Base-by-base conservation (phyloP, 805 yeast species). In the Brettanomyces nanus region DNA sequence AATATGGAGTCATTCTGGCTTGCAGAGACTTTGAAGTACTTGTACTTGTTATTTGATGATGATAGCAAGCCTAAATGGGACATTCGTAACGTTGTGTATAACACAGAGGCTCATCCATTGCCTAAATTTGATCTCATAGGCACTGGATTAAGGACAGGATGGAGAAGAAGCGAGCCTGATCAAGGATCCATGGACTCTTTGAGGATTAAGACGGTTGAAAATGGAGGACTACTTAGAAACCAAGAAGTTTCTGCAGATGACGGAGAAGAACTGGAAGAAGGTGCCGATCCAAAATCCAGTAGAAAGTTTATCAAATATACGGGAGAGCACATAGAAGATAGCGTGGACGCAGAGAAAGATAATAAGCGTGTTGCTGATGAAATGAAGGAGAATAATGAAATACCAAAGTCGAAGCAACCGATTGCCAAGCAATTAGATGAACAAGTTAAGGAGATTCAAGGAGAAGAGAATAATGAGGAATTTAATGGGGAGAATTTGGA, bases 1-100 rank as follows among this genome's bases (percentile, higher is more conserved):
- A 85, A 84, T 53, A 74, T 84, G 75, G 96, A 87, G 60, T 80
- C 94, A 17, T 86, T 85, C 66, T 89, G 97, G 97, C 68, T 85
- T 36, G 89, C 95, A 2, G 96, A 89, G 58, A 89, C 97, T 3
- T 69, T 89, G 54, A 89, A 89, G 59, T 89, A 87, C 59, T 65
- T 87, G 29, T 85, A 85, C 52, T 61, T 85, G 40, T 63, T 86
- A 45, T 86, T 86, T 60, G 92, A 84, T 46, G 83, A 77, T 42
- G 46, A 49, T 28, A 39, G 48, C 10, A 68, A 68, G 14, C 66
- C 71, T 44, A 68, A 75, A 39, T 61, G 83, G 45, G 86, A 89
- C 22, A 63, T 87, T 47, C 74, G 73, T 33, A 62, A 77, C 41
- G 71, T 78, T 38, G 86, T 89, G 5, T 85, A 85, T 67, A 89